phyloP scores from a whole-genome alignment of 2,329 filamentous ascomycete genomes.

The Fusarium globosum region DNA sequence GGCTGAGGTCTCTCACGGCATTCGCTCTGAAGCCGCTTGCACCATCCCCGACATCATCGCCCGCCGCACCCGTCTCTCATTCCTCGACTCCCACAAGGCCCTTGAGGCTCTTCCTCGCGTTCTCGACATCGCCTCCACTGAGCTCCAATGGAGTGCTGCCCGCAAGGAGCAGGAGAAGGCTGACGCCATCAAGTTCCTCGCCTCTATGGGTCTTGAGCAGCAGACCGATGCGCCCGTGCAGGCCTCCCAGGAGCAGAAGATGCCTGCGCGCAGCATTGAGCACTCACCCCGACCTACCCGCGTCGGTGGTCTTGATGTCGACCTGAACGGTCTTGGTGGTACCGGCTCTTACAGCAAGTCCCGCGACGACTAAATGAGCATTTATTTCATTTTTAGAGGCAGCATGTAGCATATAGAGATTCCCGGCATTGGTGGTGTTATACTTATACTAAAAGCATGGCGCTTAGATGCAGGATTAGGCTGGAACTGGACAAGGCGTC shows the following conservation, averaged over 20 bases:
- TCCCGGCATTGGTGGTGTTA: constrained; percentile 18
- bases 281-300: constrained; percentile 6
- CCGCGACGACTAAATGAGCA: constrained; percentile 11
- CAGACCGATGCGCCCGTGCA: constrained; percentile 24
- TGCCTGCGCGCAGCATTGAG: constrained; percentile 17
- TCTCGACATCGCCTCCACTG: constrained; percentile 78
- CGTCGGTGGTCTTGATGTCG: constrained; percentile 26
- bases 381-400: not conserved
- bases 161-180: constrained; percentile 67
- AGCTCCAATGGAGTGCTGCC: constrained; percentile 71
- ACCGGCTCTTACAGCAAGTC: constrained; percentile 25
- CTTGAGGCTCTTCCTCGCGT: constrained; percentile 75
- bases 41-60: constrained; percentile 78
- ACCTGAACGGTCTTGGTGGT: constrained; percentile 27
- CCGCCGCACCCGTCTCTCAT: constrained; percentile 77
- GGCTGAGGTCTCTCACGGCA: constrained; percentile 77
- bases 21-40: constrained; percentile 78
- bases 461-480: constrained; percentile 9
- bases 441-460: constrained; percentile 22
- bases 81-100: constrained; percentile 78
- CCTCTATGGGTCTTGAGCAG: constrained; percentile 57
- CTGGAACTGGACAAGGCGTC: constrained; percentile 10
- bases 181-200: constrained; percentile 61
- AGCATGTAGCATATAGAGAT: constrained; percentile 33
- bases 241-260: constrained; percentile 17